phyloP scores from a whole-genome alignment of 2,329 filamentous ascomycete species.

The Aspergillus sclerotialis region DNA sequence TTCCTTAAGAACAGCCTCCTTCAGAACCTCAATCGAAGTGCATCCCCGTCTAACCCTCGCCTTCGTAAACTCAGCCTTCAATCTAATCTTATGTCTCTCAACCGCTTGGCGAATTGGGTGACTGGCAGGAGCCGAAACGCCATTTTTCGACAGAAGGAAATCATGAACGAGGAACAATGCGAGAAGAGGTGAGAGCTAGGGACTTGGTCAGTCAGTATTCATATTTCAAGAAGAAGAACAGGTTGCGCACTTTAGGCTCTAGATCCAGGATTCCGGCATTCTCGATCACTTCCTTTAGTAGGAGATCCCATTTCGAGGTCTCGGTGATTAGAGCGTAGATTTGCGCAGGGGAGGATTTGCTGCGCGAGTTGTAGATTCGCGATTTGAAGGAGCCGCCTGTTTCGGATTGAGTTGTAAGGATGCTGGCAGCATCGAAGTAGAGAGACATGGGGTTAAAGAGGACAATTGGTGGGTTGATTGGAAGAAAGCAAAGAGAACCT shows the following conservation, averaged over 20 bases:
- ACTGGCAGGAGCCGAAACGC: conserved; percentile 70
- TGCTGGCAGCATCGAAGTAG: conserved; percentile 80
- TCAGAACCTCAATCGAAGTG: conserved; percentile 59
- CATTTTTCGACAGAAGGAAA: conserved; percentile 69
- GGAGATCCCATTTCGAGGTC: conserved; percentile 79
- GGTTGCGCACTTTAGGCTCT: conserved; percentile 67
- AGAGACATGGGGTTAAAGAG: conserved; percentile 68
- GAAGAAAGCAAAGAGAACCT: too few species aligned
- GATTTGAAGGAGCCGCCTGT: conserved; percentile 80
- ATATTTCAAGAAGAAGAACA: background rate
- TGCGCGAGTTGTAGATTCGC: conserved; percentile 65
- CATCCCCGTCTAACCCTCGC: conserved; percentile 66
- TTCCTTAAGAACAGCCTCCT: conserved; percentile 25
- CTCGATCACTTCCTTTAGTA: conserved; percentile 87
- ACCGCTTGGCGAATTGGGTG: conserved; percentile 72
- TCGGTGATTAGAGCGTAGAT: conserved; percentile 84
- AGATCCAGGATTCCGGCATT: conserved; percentile 65
- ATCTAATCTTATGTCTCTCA: conserved; percentile 71
- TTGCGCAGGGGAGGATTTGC: conserved; percentile 72
- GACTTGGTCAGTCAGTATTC: conserved; percentile 34
- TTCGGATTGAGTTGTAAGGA: conserved; percentile 59
- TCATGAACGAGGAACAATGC: conserved; percentile 82
- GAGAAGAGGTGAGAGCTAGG: conserved; percentile 70
- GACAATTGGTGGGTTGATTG: too few species aligned
- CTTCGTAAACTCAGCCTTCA: conserved; percentile 76